Percentiles rank a stretch among this genome's conserved stretches.
Evolutionary conservation across 345 rosid genomes (phyloP).

Genomic region (Linum trigynum): DNA sequence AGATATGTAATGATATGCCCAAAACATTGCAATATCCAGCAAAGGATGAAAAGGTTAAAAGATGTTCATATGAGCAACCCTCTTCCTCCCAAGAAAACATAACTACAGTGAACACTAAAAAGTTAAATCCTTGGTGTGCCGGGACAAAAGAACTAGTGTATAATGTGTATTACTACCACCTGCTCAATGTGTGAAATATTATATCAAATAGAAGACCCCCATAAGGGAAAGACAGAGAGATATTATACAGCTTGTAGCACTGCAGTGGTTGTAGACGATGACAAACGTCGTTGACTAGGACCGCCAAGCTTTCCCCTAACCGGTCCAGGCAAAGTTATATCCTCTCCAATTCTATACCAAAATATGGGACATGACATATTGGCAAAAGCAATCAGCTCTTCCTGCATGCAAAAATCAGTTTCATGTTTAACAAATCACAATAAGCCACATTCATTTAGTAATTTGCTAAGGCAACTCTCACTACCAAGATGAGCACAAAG

Average conservation of each 20-base stretch:
- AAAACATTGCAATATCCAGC: too few relatives aligned
- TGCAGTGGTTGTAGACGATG: conserved; percentile 47
- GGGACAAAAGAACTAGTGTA: background rate
- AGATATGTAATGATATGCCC: too few relatives aligned
- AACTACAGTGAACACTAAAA: too few relatives aligned
- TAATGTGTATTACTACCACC: background rate
- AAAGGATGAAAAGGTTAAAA: too few relatives aligned
- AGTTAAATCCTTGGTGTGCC: background rate
- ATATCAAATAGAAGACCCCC: conserved; percentile 7
- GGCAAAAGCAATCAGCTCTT: conserved; percentile 57
- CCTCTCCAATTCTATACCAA: conserved; percentile 37
- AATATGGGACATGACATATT: conserved; percentile 53
- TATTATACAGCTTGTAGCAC: conserved; percentile 73
- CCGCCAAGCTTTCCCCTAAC: conserved; percentile 89
- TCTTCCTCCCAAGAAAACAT: too few relatives aligned
- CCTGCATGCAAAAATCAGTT: conserved; percentile 35
- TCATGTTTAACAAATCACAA: conserved; percentile 4
- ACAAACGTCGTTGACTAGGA: conserved; percentile 88
- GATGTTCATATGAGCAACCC: too few relatives aligned
- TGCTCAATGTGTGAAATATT: background rate
- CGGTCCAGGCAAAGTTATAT: conserved; percentile 50
- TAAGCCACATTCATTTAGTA: conserved; percentile 6
- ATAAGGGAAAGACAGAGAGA: conserved; percentile 6
- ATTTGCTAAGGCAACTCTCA: conserved; percentile 8
- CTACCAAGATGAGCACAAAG: conserved; percentile 52